Evolutionary conservation across 106 monocot genomes (phyloP), one percentile per base, ranked within the genome.

Genomic region (Amphibolis antarctica): DNA sequence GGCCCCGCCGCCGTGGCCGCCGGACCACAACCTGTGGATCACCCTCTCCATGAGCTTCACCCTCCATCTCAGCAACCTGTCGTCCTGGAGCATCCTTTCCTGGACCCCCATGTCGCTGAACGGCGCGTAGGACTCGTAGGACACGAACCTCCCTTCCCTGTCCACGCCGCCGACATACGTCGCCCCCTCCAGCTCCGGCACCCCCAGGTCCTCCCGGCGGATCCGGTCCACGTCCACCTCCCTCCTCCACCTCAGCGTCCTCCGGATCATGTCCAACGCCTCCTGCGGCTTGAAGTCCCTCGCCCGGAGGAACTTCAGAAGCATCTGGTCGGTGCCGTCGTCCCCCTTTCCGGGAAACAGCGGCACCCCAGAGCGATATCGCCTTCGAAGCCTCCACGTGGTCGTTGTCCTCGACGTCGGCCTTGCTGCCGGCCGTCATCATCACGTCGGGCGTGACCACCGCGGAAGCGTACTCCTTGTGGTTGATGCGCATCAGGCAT

Each of bases 1-100:
- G 36, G 85, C 70, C 3, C 84, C 87, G 0, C 79, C 76, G 0
- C 28, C 54, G 59, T 56, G 14, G 6, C 20, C 62, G 56, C 20
- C 62, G 51, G 84, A 74, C 73, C 71, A 78, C 25, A 88, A 42
- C 68, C 63, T 42, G 62, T 31, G 52, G 9, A 89, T 73, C 4
- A 70, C 79, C 44, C 64, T 71, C 77, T 85, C 88, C 85, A 85
- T 79, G 5, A 69, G 46, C 62, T 45, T 66, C 43, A 88, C 74
- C 65, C 81, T 75, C 80, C 78, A 84, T 74, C 70, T 53, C 64
- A 88, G 19, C 46, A 84, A 76, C 65, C 44, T 53, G 43, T 72
- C 78, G 0, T 43, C 42, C 25, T 74, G 81, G 22, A 81, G 55
- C 15, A 61, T 55, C 71, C 49, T 56, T 22, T 24, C 10, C 9